Evolutionary conservation across 75 land plant species (phyloP).

Genomic region (Larix kaempferi): DNA sequence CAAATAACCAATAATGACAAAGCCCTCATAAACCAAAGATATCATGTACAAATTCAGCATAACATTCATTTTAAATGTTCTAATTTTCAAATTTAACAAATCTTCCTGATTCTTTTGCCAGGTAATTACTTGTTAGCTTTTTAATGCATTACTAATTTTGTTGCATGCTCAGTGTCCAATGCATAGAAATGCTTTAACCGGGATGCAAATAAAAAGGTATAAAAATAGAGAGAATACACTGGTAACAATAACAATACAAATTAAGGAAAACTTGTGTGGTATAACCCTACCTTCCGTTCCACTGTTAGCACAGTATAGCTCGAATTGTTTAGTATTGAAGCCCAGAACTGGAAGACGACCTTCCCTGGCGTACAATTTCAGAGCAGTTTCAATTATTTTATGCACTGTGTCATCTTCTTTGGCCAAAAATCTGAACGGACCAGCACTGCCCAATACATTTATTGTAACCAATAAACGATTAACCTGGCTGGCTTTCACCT

Average conservation of each 20-base stretch:
- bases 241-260: neutral
- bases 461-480: constrained; percentile 48
- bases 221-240: neutral
- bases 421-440: constrained; percentile 63
- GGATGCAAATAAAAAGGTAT: neutral
- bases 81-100: neutral
- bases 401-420: constrained; percentile 43
- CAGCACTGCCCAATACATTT: constrained; percentile 66
- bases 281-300: constrained; percentile 47
- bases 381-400: constrained; percentile 45
- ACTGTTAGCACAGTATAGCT: constrained; percentile 51
- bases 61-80: neutral
- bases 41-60: neutral
- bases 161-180: too few relatives aligned
- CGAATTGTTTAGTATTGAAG: constrained; percentile 35
- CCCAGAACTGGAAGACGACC: constrained; percentile 71
- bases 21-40: neutral
- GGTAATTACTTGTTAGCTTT: too few relatives aligned
- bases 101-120: too few relatives aligned
- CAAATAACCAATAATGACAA: constrained; percentile 3
- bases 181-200: neutral
- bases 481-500: constrained; percentile 15
- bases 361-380: constrained; percentile 63
- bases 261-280: neutral
- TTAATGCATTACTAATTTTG: too few relatives aligned